Evolutionary conservation across 2,329 filamentous ascomycete genomes (phyloP), one percentile per base, ranked within the genome.

Genomic region (Epichloe sp.): DNA sequence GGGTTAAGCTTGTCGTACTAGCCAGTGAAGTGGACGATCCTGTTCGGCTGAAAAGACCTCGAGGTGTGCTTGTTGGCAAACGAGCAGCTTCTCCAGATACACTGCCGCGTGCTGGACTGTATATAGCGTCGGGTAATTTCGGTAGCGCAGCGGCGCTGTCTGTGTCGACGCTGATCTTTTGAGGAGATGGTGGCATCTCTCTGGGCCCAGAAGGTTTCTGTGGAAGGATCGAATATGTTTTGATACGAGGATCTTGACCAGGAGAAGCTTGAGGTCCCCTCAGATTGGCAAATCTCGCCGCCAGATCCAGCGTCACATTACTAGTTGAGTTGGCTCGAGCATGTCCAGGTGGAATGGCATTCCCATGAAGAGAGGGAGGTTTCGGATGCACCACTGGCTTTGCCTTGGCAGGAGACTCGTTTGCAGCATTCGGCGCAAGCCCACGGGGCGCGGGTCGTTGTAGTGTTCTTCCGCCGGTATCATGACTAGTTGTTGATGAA

Each of bases 61-160:
- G 73, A 1, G 82, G 76, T 3, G 79, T 82, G 58, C 78, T 83
- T 23, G 82, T 74, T 1, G 84, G 85, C 3, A 82, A 74, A 41
- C 82, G 76, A 8, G 85, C 77, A 23, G 79, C 75, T 53, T 82
- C 80, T 23, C 77, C 79, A 3, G 82, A 80, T 4, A 83, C 73
- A 51, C 81, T 85, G 31, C 86, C 86, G 36, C 85, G 76, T 1
- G 83, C 83, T n/a, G 86, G 86, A 58, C 82, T 88, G 61, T 89
- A 90, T 4, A 86, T 86, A 7, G 86, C 83, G 59, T 83, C 83
- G 1, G 86, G 86, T 44, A 83, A 68, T 62, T 85, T 85, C 11
- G 85, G 85, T 60, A 88, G 69, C 15, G 72, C 72, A 11, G 77
- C 63, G n/a, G 75, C 63, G 26, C 71, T 77, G 45, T 78, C 70